These are phyloP conservation scores for Ceratobasidium papillatum DNA, from an alignment of 1,284 basidiomycete genomes.

Conservation along the genomic window DNA sequence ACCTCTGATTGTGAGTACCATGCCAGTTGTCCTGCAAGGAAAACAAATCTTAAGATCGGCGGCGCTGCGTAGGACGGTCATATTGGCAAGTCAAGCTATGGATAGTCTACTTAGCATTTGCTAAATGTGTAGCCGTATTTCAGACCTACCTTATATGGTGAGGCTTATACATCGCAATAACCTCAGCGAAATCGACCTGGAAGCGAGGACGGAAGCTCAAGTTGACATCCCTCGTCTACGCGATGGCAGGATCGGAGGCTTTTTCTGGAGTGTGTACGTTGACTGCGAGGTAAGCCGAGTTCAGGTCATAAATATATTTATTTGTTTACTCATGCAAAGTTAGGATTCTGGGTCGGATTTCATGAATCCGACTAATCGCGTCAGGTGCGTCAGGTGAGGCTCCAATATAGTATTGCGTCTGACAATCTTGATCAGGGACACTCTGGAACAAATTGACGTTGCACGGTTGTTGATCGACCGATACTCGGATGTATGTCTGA, in stretches of 20 bases:
- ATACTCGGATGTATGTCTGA: conserved; percentile 70
- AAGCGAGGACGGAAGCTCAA: conserved; percentile 66
- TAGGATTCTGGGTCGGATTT: conserved; percentile 66
- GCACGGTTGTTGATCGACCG: conserved; percentile 78
- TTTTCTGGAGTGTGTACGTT: conserved; percentile 86
- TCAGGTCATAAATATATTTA: background rate
- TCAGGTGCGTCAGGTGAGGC: conserved; percentile 61
- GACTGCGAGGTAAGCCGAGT: conserved; percentile 54
- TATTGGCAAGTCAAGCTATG: conserved; percentile 61
- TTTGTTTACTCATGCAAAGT: background rate
- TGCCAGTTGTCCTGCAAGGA: background rate
- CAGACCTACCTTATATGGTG: conserved; percentile 75
- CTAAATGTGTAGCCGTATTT: background rate
- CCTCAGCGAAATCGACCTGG: conserved; percentile 72
- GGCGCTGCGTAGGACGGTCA: conserved; percentile 70
- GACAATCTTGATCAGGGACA: conserved; percentile 66
- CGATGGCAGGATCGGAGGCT: conserved; percentile 82
- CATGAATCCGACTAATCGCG: conserved; percentile 75
- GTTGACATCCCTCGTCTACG: conserved; percentile 86
- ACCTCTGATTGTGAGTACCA: conserved; percentile 71
- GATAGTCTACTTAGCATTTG: background rate
- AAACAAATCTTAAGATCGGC: background rate
- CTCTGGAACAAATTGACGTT: conserved; percentile 92
- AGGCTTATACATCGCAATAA: conserved; percentile 75
- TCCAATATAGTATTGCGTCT: background rate